Evolutionary conservation across 2,329 filamentous ascomycete genomes (phyloP).

Genomic region (Colletotrichum plurivorum): DNA sequence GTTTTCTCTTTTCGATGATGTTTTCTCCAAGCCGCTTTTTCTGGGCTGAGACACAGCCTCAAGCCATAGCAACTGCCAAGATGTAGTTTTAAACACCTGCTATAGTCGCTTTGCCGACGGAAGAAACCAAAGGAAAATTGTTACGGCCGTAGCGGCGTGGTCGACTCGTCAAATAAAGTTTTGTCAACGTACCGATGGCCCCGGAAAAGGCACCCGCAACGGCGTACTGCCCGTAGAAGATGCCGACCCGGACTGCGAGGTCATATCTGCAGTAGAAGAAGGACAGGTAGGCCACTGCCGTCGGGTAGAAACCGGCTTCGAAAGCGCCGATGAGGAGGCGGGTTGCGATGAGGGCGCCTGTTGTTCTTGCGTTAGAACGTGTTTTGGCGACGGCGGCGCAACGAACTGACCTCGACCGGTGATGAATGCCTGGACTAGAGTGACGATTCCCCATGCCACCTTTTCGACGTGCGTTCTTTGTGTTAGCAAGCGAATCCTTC

Average conservation of each 20-base stretch:
- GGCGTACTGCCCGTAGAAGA: constrained; percentile 71
- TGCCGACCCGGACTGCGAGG: constrained; percentile 65
- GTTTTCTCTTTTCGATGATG: constrained; percentile 5
- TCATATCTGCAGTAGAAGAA: constrained; percentile 72
- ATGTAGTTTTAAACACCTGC: not conserved
- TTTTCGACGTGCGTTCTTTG: constrained; percentile 48
- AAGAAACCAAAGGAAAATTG: not conserved
- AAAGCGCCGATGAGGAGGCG: constrained; percentile 44
- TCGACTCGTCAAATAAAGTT: not conserved
- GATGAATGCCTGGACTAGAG: constrained; percentile 48
- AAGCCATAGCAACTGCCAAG: not conserved
- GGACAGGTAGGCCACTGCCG: constrained; percentile 70
- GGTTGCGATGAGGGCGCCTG: constrained; percentile 43
- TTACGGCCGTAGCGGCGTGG: not conserved
- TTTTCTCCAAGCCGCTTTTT: not conserved
- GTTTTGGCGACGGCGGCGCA: not conserved
- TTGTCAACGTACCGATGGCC: constrained; percentile 51
- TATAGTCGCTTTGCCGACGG: too few relatives aligned
- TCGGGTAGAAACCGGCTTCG: constrained; percentile 70
- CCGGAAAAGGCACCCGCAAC: constrained; percentile 71
- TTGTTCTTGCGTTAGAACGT: too few relatives aligned
- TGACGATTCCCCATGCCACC: constrained; percentile 48
- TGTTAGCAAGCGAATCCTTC: too few relatives aligned
- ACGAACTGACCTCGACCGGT: constrained; percentile 43
- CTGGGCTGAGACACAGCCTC: too few relatives aligned